Evolutionary conservation across 768 basidiomycete species (phyloP), one percentile per base, ranked within the genome.

Genomic region (Phlegmacium glaucopus): DNA sequence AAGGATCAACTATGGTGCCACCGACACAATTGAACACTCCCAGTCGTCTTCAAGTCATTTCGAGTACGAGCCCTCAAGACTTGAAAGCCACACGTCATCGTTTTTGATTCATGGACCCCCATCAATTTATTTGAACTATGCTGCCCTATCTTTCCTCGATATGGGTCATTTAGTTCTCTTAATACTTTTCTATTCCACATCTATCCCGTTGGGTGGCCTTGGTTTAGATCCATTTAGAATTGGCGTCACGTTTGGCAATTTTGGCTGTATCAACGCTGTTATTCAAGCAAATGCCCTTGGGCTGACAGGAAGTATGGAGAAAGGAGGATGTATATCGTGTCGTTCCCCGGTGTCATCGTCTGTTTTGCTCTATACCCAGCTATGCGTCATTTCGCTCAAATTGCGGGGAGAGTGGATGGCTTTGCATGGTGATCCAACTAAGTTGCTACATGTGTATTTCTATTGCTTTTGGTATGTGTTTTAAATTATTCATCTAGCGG

Each of bases 161-260:
- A 71, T 72, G 65, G 52, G 57, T 35, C 56, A 64, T 37, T 53
- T 58, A 15, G 70, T 66, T 9, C 67, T 77, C 11, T 49, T 62
- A 18, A 73, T 73, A 8, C 63, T 77, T 39, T 62, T 74, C 34
- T 76, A 68, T 47, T 82, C 85, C 10, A 88, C 85, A 0, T 79
- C 87, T 0, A 61, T 79, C 39, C 62, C 65, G 12, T 68, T 75
- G 1, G 87, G 87, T 17, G 87, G 87, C 2, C 75, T 88, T 4
- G 85, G 85, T 4, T 68, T 90, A 34, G 65, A 72, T 17, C 83
- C 88, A 1, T 74, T 76, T 34, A 57, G 62, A 5, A 90, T 90
- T 30, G 87, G 87, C 6, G 72, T 76, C n/a, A 51, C 43, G 1
- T 48, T 53, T 27, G 83, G 84, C 8, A 48, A 79, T 12, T 55